Conservation (phyloP, 768 basidiomycete species). For the Boletus rubropictus region DNA sequence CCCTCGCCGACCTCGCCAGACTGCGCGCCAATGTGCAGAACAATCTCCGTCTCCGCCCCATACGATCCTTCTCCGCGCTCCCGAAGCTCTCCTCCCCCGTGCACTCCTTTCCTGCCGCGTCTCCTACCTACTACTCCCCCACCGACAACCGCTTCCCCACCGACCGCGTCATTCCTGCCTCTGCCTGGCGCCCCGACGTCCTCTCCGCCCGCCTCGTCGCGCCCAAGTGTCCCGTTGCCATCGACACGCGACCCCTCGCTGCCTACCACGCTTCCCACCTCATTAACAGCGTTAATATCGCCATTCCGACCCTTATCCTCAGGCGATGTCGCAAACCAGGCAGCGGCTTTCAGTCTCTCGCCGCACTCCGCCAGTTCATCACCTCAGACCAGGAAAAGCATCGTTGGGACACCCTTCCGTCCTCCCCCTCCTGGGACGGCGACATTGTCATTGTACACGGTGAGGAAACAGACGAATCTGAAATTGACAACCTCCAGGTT, state of each 20-base stretch:
- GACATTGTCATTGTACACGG: slow-evolving; percentile 66
- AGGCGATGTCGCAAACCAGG: slow-evolving; percentile 75
- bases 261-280: slow-evolving; percentile 64
- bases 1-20: slow-evolving; percentile 60
- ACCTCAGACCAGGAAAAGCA: slow-evolving; percentile 71
- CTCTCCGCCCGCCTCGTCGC: slow-evolving; percentile 47
- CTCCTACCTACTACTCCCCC: slow-evolving; percentile 51
- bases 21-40: slow-evolving; percentile 67
- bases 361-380: slow-evolving; percentile 72
- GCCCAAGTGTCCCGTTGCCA: slow-evolving; percentile 55
- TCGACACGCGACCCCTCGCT: slow-evolving; percentile 75
- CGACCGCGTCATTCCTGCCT: slow-evolving; percentile 30
- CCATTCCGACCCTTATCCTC: slow-evolving; percentile 85
- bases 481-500: slow-evolving; percentile 48
- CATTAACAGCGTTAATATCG: slow-evolving; percentile 70
- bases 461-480: slow-evolving; percentile 68
- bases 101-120: slow-evolving; percentile 34
- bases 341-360: slow-evolving; percentile 58
- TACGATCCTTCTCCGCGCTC: slow-evolving; percentile 52
- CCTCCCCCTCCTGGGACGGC: slow-evolving; percentile 62
- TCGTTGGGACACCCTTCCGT: slow-evolving; percentile 58
- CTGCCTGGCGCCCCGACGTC: slow-evolving; percentile 36
- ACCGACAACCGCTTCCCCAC: slow-evolving; percentile 22
- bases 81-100: slow-evolving; percentile 37
- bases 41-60: slow-evolving; percentile 74